phyloP scores from a whole-genome alignment of 2,329 filamentous ascomycete genomes.

The Exserohilum turcica region DNA sequence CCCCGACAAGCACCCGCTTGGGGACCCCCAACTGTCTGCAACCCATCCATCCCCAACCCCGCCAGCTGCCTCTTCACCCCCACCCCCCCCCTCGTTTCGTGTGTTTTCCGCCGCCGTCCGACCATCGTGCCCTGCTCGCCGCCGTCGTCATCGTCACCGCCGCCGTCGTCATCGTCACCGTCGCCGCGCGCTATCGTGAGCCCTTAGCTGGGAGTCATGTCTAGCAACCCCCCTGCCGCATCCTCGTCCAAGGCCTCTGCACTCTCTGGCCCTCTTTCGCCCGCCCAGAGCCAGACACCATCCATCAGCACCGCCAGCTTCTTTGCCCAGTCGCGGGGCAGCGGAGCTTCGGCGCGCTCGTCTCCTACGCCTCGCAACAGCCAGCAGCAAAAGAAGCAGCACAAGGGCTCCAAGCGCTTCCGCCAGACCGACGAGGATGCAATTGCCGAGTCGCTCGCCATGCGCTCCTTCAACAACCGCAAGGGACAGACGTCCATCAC shows the following conservation, averaged over 20 bases:
- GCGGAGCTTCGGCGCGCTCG: constrained; percentile 46
- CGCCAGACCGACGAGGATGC: constrained; percentile 80
- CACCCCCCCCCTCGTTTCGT: background rate
- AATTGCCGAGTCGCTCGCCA: constrained; percentile 75
- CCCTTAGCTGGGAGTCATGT: constrained; percentile 48
- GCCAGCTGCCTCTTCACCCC: background rate
- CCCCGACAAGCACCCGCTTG: constrained; percentile 18
- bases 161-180: constrained; percentile 1
- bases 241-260: constrained; percentile 50
- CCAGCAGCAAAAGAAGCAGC: constrained; percentile 78
- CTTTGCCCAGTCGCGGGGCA: constrained; percentile 52
- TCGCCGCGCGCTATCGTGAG: constrained; percentile 27
- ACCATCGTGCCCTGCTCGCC: constrained; percentile 3
- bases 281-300: constrained; percentile 51
- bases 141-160: background rate
- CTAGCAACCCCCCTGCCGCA: constrained; percentile 51
- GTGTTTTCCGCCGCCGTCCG: background rate
- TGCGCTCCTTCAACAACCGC: constrained; percentile 69
- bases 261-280: constrained; percentile 48
- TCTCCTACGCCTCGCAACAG: constrained; percentile 69
- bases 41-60: background rate
- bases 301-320: constrained; percentile 52
- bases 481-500: constrained; percentile 97
- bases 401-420: constrained; percentile 79
- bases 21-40: constrained; percentile 11